Evolutionary conservation across 208 protist species (phyloP).

Genomic region (Trypanosoma rangeli): DNA sequence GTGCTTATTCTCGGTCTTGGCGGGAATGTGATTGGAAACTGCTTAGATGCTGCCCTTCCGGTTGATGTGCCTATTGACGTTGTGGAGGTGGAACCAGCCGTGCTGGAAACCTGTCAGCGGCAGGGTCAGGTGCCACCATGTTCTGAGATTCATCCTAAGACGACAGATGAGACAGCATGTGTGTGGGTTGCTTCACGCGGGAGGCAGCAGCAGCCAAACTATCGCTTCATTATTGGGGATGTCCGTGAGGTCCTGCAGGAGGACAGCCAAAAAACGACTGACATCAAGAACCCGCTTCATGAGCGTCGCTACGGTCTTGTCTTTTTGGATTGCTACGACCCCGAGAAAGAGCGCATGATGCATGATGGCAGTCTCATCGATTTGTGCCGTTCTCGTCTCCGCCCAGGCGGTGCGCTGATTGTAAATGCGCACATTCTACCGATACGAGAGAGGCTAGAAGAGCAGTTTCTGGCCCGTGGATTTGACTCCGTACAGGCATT

Average conservation of each 20-base stretch:
- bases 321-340: constrained; percentile 87
- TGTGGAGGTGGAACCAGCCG: constrained; percentile 77
- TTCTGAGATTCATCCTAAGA: constrained; percentile 1
- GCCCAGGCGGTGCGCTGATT: constrained; percentile 55
- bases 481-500: constrained; percentile 75
- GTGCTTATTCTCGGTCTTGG: constrained; percentile 79
- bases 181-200: constrained; percentile 17
- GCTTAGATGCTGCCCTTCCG: constrained; percentile 52
- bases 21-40: constrained; percentile 80
- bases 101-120: constrained; percentile 49
- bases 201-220: constrained; percentile 24
- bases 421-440: constrained; percentile 81
- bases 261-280: not conserved
- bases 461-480: constrained; percentile 39
- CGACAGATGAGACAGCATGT: not conserved
- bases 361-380: constrained; percentile 54
- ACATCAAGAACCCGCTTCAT: not conserved
- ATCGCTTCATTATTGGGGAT: constrained; percentile 53
- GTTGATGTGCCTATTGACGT: constrained; percentile 55
- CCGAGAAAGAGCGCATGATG: constrained; percentile 70
- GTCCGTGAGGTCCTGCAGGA: constrained; percentile 44
- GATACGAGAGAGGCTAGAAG: constrained; percentile 22
- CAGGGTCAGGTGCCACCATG: constrained; percentile 49
- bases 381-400: constrained; percentile 48
- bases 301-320: constrained; percentile 60